phyloP scores from a whole-genome alignment of 2,329 filamentous ascomycete genomes.

The Phyllachora maydis region DNA sequence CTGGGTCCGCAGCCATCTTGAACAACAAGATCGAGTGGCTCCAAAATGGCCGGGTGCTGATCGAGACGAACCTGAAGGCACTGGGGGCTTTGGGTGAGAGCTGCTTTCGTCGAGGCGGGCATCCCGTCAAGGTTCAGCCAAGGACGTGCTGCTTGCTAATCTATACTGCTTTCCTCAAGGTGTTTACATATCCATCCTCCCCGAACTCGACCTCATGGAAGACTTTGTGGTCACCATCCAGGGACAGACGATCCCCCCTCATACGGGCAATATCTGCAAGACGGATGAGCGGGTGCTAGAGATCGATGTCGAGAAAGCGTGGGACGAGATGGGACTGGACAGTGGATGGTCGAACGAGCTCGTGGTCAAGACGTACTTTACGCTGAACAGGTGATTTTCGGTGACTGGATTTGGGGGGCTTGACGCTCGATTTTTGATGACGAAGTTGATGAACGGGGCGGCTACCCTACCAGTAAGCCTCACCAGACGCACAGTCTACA shows the following conservation, averaged over 20 bases:
- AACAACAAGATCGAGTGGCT: conserved; percentile 33
- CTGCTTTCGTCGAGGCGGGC: too few relatives aligned
- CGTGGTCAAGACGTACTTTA: conserved; percentile 40
- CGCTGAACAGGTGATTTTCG: conserved; percentile 13
- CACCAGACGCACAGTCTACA: too few relatives aligned
- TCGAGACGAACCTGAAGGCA: conserved; percentile 58
- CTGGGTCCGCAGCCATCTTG: conserved; percentile 59
- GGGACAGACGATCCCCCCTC: conserved; percentile 44
- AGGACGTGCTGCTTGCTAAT: too few relatives aligned
- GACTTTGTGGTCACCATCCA: conserved; percentile 59
- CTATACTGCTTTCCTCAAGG: too few relatives aligned
- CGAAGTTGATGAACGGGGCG: too few relatives aligned
- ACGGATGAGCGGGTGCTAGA: conserved; percentile 42
- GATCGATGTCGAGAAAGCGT: conserved; percentile 59
- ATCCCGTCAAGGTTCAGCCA: too few relatives aligned
- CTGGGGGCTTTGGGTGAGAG: conserved; percentile 52
- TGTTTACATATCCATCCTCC: conserved; percentile 55
- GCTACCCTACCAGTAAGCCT: too few relatives aligned
- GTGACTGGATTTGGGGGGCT: too few relatives aligned
- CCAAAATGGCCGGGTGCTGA: conserved; percentile 36
- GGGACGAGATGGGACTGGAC: conserved; percentile 50
- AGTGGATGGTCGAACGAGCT: conserved; percentile 68
- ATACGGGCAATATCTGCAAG: conserved; percentile 39
- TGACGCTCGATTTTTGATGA: too few relatives aligned
- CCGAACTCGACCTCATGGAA: conserved; percentile 33